Percentiles rank a stretch among this genome's conserved stretches.
Evolutionary conservation across 2,329 filamentous ascomycete species (phyloP).

Genomic region (Leptosphaerulina australis): DNA sequence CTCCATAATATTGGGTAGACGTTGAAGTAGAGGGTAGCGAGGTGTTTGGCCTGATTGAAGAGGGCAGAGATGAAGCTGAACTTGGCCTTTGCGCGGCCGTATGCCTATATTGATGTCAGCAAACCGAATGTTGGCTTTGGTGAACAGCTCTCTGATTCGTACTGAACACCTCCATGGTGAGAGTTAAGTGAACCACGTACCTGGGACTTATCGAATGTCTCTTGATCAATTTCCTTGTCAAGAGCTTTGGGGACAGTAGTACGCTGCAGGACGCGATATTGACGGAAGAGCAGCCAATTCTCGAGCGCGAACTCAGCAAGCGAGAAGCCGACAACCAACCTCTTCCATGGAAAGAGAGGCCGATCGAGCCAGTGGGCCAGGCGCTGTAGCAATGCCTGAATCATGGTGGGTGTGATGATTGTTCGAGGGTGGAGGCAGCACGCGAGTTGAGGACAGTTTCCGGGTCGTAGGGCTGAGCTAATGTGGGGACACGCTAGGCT

Average conservation of each 20-base stretch:
- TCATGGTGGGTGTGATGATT: constrained; percentile 36
- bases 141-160: not conserved
- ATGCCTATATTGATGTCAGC: constrained; percentile 61
- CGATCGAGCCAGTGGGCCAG: constrained; percentile 87
- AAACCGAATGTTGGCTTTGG: not conserved
- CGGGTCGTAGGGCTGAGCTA: constrained; percentile 21
- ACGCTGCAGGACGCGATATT: constrained; percentile 84
- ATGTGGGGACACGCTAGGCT: constrained; percentile 13
- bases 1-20: constrained; percentile 90
- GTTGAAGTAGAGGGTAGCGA: constrained; percentile 88
- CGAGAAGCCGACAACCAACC: constrained; percentile 91
- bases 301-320: constrained; percentile 90
- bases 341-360: constrained; percentile 96
- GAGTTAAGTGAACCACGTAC: constrained; percentile 47
- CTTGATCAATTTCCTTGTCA: constrained; percentile 82
- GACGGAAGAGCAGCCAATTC: constrained; percentile 83
- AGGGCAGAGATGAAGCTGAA: constrained; percentile 82
- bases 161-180: not conserved
- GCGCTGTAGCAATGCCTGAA: constrained; percentile 56
- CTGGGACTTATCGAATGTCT: constrained; percentile 94
- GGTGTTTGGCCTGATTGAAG: constrained; percentile 85
- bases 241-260: constrained; percentile 84
- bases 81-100: constrained; percentile 93
- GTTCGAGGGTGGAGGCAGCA: constrained; percentile 11
- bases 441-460: constrained; percentile 36